Evolutionary conservation across 805 yeast genomes (phyloP), one percentile per base, ranked within the genome.

Genomic region (Candida corydali): DNA sequence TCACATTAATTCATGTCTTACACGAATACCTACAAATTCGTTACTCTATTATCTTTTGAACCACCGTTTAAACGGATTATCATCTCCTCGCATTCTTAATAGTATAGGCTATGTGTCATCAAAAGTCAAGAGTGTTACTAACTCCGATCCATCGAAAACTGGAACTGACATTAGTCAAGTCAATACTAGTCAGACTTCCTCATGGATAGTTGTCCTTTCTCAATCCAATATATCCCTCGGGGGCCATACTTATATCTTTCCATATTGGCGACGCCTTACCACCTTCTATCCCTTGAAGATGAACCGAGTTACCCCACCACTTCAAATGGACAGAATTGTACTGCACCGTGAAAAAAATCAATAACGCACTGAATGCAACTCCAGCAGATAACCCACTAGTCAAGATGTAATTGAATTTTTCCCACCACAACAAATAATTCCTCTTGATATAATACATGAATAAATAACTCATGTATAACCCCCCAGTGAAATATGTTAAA

Each of bases 241-340:
- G 57, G 1, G 69, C 69, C 15, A 49, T 43, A 5, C 36, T 40
- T 3, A 55, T 60, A 36, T 52, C 40, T 16, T 56, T 47, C 70
- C 70, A 64, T 6, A 29, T 23, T 3, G 47, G 46, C 8, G 44
- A 41, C 8, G 32, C 26, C 0, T 41, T 40, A 16, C 46, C 39
- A 1, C 69, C 70, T 41, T 66, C 73, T 7, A 65, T 55, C 3
- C 73, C 73, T 42, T 48, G 47, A 15, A 44, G 41, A 30, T 46
- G 50, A 8, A 65, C 35, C 3, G 34, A 33, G 38, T 77, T 78
- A 1, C 87, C 87, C 87, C 87, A 81, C 87, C 87, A 81, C 27
- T 57, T 42, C 10, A 79, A 36, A 3, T 51, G 42, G 18, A 58
- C 61, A 3, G 63, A 59, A 32, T 73, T 65, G 47, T 67, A 76